Percentiles rank a stretch among this genome's conserved stretches.
These are phyloP conservation scores for Leptographium wingfieldii DNA, from an alignment of 2,329 filamentous ascomycete genomes.

Conservation along the genomic window DNA sequence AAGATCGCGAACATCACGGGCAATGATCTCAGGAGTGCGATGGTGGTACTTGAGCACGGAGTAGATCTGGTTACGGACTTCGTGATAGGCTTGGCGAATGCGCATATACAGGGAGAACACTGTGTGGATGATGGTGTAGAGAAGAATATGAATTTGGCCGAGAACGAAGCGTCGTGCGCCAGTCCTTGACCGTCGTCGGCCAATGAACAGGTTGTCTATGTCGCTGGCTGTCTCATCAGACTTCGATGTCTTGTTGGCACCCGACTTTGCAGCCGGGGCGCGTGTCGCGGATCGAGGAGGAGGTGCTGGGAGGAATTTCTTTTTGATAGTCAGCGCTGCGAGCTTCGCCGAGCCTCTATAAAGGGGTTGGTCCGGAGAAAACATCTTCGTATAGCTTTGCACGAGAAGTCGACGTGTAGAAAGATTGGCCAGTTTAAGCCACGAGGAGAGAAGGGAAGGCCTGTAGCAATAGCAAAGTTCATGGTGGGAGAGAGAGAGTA, in stretches of 20 bases:
- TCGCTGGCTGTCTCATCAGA: background rate
- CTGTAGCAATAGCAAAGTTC: background rate
- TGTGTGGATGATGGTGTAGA: conserved; percentile 61
- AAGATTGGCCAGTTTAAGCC: too few species aligned
- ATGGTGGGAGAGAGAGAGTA: background rate
- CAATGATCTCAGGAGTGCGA: conserved; percentile 83
- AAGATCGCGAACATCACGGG: conserved; percentile 68
- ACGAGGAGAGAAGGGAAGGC: background rate
- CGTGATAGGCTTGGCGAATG: conserved; percentile 65
- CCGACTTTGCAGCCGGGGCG: conserved; percentile 12
- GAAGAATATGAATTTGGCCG: conserved; percentile 49
- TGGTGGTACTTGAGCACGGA: conserved; percentile 91
- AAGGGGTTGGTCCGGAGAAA: background rate
- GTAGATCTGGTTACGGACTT: conserved; percentile 62
- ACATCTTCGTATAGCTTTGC: background rate
- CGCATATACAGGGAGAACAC: conserved; percentile 84
- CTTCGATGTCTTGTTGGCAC: too few species aligned
- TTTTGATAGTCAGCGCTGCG: conserved; percentile 10
- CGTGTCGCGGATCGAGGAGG: conserved; percentile 14
- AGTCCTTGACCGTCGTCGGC: conserved; percentile 27
- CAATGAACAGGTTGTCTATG: background rate
- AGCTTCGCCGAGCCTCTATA: background rate
- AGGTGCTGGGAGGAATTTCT: conserved; percentile 24
- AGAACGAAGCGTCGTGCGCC: conserved; percentile 50
- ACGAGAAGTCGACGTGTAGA: background rate